Conservation (phyloP, 179 eudicot genomes). For the Actinidia arguta region DNA sequence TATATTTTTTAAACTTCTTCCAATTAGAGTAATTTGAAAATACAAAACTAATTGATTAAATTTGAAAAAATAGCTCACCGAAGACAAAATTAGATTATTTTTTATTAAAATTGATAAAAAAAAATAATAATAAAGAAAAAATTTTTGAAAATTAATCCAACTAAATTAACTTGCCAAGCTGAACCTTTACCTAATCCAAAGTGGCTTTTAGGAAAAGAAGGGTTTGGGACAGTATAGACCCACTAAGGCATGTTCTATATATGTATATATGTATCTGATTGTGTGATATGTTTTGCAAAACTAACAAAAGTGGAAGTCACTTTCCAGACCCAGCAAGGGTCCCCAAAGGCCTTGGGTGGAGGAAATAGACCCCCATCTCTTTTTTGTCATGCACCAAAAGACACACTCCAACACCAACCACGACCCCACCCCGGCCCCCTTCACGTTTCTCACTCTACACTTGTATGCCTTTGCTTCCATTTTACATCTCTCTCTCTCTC, state of each 20-base stretch:
- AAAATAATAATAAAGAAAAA: no score
- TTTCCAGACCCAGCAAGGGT: slow-evolving; percentile 30
- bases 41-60: no score
- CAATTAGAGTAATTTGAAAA: no score
- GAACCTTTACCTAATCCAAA: no score
- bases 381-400: slow-evolving; percentile 42
- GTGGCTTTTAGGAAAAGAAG: background rate
- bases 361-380: background rate
- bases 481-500: slow-evolving; percentile 26
- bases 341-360: slow-evolving; percentile 14
- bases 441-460: slow-evolving; percentile 16
- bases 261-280: slow-evolving; percentile 38
- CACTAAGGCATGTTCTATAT: slow-evolving; percentile 30
- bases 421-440: background rate
- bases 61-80: no score
- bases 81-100: no score
- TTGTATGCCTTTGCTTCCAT: slow-evolving; percentile 45
- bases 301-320: slow-evolving; percentile 32
- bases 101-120: no score
- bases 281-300: slow-evolving; percentile 48
- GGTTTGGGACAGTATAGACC: slow-evolving; percentile 20
- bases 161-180: no score
- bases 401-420: background rate
- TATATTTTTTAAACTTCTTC: no score
- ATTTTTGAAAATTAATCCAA: no score